Evolutionary conservation across 305 asterid genomes (phyloP).

Genomic region (Rubia balearica): DNA sequence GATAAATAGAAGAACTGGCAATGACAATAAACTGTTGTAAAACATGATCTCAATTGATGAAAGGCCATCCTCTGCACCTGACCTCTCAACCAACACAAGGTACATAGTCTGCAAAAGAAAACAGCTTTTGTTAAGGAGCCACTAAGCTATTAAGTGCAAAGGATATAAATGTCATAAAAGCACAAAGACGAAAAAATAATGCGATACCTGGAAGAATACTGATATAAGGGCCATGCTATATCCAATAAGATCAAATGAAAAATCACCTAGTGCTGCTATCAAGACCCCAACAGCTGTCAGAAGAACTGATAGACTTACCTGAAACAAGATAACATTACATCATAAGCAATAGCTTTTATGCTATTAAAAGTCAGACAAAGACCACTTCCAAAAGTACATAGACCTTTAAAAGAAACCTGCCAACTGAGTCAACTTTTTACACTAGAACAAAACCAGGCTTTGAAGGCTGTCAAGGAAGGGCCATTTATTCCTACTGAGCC

Average conservation of each 20-base stretch:
- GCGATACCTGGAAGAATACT: constrained; percentile 82
- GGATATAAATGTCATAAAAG: constrained; percentile 4
- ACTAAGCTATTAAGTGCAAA: not conserved
- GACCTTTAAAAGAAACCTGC: not conserved
- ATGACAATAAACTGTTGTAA: constrained; percentile 72
- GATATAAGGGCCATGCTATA: constrained; percentile 84
- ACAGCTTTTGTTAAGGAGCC: constrained; percentile 5
- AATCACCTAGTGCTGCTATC: constrained; percentile 92
- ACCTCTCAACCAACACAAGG: constrained; percentile 88
- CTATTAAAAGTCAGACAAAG: not conserved
- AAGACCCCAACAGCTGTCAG: constrained; percentile 87
- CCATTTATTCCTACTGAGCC: not conserved
- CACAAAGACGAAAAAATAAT: constrained; percentile 6
- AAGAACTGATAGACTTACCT: constrained; percentile 86
- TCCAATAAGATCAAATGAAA: constrained; percentile 87
- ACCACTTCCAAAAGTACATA: not conserved
- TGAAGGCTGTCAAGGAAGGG: not conserved
- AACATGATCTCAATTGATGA: constrained; percentile 87
- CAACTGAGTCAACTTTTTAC: not conserved
- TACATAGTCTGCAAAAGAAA: constrained; percentile 74
- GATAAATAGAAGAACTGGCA: constrained; percentile 79
- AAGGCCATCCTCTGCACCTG: constrained; percentile 97
- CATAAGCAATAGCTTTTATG: constrained; percentile 4
- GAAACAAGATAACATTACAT: constrained; percentile 20
- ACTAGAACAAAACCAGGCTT: not conserved